Conservation (phyloP, 1,139 yeast species). For the Geotrichum carabidarum region DNA sequence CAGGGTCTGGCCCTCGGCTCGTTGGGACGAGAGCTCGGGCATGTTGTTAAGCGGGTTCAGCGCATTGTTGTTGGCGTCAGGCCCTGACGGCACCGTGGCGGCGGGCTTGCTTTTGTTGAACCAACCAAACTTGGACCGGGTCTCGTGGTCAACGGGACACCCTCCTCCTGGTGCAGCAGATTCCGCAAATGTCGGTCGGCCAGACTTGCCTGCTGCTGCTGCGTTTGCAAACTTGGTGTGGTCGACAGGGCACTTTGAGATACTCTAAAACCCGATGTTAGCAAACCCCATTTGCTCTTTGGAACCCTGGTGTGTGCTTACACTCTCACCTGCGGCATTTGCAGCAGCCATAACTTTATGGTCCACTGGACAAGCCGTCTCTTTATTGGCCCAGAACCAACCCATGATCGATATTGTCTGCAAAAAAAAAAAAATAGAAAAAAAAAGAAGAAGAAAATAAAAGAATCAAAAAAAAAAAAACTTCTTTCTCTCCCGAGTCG, state of each 20-base stretch:
- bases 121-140: constrained; percentile 23
- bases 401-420: constrained; percentile 8
- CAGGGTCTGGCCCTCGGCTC: constrained; percentile 75
- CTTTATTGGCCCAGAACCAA: constrained; percentile 18
- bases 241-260: constrained; percentile 45
- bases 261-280: neutral
- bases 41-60: constrained; percentile 78
- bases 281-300: neutral
- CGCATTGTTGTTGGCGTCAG: constrained; percentile 34
- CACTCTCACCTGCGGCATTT: neutral
- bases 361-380: constrained; percentile 10
- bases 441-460: neutral
- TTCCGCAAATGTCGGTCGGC: constrained; percentile 7
- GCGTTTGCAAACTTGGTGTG: constrained; percentile 31
- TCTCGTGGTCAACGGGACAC: constrained; percentile 38
- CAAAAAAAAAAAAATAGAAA: neutral
- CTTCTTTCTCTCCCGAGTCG: too few relatives aligned
- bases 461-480: neutral
- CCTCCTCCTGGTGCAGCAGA: constrained; percentile 18
- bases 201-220: neutral
- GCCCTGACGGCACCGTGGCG: neutral
- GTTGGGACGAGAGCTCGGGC: constrained; percentile 68
- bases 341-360: neutral
- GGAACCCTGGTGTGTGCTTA: neutral
- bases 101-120: constrained; percentile 21